Evolutionary conservation across 2,329 filamentous ascomycete genomes (phyloP).

Genomic region (Cytospora piceae): DNA sequence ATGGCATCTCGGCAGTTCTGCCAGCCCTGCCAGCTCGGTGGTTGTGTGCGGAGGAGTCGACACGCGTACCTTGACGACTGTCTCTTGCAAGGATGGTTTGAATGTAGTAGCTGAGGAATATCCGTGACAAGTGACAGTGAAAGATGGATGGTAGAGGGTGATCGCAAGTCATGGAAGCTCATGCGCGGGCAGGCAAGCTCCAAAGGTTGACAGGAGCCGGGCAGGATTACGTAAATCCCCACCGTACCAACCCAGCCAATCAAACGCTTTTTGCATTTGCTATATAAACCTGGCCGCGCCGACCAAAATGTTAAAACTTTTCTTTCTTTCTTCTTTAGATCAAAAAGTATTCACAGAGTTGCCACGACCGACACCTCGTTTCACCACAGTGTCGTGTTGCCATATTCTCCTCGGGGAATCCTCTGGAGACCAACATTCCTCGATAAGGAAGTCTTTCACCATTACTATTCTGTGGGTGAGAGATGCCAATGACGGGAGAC

Average conservation of each 20-base stretch:
- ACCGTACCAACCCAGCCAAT: not conserved
- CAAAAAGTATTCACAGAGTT: slow-evolving; percentile 66
- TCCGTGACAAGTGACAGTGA: not conserved
- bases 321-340: slow-evolving; percentile 56
- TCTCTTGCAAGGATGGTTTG: not conserved
- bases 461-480: slow-evolving; percentile 51
- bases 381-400: slow-evolving; percentile 65
- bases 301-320: slow-evolving; percentile 42
- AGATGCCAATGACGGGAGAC: slow-evolving; percentile 66
- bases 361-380: slow-evolving; percentile 65
- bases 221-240: not conserved
- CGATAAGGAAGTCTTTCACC: slow-evolving; percentile 66
- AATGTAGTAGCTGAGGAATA: not conserved
- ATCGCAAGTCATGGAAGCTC: not conserved
- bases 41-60: not conserved
- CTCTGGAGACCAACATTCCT: slow-evolving; percentile 63
- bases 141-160: not conserved
- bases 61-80: not conserved
- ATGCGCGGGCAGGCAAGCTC: slow-evolving; percentile 8
- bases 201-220: no score
- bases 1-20: slow-evolving; percentile 57
- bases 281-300: slow-evolving; percentile 29
- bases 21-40: not conserved
- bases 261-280: not conserved
- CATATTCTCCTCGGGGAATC: slow-evolving; percentile 54